Base-by-base conservation (phyloP, 1,284 basidiomycete species). In the Rhodotorula sp. region DNA sequence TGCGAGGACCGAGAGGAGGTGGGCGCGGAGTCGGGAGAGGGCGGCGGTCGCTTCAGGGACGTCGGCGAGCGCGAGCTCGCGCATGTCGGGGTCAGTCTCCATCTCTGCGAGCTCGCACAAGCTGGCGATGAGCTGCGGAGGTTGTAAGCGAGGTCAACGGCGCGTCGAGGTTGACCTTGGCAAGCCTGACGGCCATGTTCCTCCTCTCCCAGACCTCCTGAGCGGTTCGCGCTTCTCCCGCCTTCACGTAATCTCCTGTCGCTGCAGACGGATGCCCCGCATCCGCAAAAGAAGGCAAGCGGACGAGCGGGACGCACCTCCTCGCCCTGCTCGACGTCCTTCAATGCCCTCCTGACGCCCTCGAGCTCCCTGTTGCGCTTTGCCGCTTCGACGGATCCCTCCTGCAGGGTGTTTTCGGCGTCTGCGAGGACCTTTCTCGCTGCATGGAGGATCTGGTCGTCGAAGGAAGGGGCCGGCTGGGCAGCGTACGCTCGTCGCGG, bases 21-120 rank as follows among this genome's bases (percentile, higher is more conserved):
- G 78, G 19, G 85, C 82, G 51, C 90, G 79, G 44, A 88, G 80
- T 0, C 80, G 71, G 25, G 85, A 81, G 29, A 93, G 84, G 32
- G 83, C 81, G 8, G 82, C 78, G 1, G 85, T 81, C 36, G 93
- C 85, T 1, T 82, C 75, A 1, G 82, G 81, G 65, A 89, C 85
- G 79, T 97, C 95, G 61, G 90, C 88, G 9, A 82, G 77, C 1
- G 94, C 94, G 70, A 98, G 85, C 22, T 87, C 83, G 5, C 90
- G 88, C 84, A 97, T 88, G 25, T 86, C 84, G 2, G 87, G 85
- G 78, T 97, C 94, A 0, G 72, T 34, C 53, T 76, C 75, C 29
- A 64, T 27, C 8, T 36, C 12, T 21, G 75, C 62, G 32, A 76
- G 62, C 13, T 74, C 65, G 25, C 64, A 63, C 1, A 76, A 61